These are phyloP conservation scores for Climacium dendroides DNA, from an alignment of 225 moss, liverwort and hornwort genomes.

Conservation along the genomic window DNA sequence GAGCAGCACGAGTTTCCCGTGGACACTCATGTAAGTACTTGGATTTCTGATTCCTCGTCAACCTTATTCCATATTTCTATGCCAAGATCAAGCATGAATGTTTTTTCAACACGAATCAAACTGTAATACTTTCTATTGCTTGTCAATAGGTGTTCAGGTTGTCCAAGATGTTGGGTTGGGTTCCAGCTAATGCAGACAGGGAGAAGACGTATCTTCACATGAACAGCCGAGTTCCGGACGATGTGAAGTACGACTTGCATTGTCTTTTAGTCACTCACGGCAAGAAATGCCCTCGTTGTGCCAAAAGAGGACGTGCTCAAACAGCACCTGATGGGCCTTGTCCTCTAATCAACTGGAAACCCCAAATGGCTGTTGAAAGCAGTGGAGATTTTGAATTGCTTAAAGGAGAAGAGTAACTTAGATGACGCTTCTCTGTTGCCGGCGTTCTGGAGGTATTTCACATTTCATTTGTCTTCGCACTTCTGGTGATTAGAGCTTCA, in stretches of 20 bases:
- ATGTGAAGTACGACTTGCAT: constrained; percentile 79
- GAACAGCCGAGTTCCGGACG: constrained; percentile 74
- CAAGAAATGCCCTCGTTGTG: constrained; percentile 66
- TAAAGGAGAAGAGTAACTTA: constrained; percentile 5
- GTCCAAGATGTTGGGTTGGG: constrained; percentile 93
- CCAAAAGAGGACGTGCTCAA: constrained; percentile 58
- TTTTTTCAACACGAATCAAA: neutral
- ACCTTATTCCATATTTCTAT: neutral
- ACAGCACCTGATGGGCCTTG: constrained; percentile 58
- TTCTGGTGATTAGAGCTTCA: constrained; percentile 18
- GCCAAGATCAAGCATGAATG: neutral
- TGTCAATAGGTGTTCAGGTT: constrained; percentile 69
- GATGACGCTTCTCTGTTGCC: neutral
- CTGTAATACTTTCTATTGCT: neutral
- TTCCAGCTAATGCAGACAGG: constrained; percentile 66
- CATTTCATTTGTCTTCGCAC: neutral
- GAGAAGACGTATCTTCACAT: constrained; percentile 86
- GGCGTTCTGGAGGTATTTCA: neutral
- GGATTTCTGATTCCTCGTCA: neutral
- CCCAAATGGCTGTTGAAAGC: constrained; percentile 8
- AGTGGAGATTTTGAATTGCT: neutral
- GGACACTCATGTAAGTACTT: constrained; percentile 71
- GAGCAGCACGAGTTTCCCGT: constrained; percentile 88
- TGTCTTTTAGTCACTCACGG: constrained; percentile 89
- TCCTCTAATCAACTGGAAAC: constrained; percentile 65